Evolutionary conservation across 495 filamentous ascomycete genomes (phyloP), one percentile per base, ranked within the genome.

Genomic region (Corynascus novoguineensis): DNA sequence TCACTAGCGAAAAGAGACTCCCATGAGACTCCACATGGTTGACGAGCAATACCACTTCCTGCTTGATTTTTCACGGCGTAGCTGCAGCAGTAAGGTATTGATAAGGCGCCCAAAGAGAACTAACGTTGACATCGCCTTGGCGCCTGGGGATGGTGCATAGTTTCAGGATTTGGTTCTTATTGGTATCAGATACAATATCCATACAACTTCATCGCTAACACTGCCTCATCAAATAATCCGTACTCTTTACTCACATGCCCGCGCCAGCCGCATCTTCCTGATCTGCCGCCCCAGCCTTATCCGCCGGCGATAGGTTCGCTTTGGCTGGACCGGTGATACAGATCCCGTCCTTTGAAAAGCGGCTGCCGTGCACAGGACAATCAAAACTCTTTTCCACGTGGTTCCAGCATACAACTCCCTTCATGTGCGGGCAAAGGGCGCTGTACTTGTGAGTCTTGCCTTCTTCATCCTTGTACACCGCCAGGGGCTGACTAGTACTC

Each of bases 341-440:
- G 22, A 81, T 62, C 8, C 81, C 80, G 28, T 77, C 76, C 24
- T 72, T 71, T 9, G 74, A 74, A 60, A 83, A 83, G 2, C 81
- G 71, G 57, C 76, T 80, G 0, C 79, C 80, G 59, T 84, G 80
- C 0, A 83, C 74, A 0, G 73, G 73, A 49, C 73, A 76, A 58
- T 83, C 81, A 71, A 79, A 83, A 50, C 74, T 76, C 70, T 78
- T 81, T 68, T 83, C 81, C 0, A 67, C 66, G 1, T 58, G 44
- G 50, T 84, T 84, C 81, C 81, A 83, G 50, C 74, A 77, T 0
- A 84, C 68, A 0, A 84, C 73, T 1, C 78, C 81, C 49, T 78
- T 68, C 61, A 83, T 50, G 64, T 84, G 81, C 32, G 82, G 80
- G 59, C 81, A 84, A 1, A 83, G 37, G 0, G 80, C 82, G 27